Evolutionary conservation across 441 rosid species (phyloP).

Genomic region (Populus hybrid): DNA sequence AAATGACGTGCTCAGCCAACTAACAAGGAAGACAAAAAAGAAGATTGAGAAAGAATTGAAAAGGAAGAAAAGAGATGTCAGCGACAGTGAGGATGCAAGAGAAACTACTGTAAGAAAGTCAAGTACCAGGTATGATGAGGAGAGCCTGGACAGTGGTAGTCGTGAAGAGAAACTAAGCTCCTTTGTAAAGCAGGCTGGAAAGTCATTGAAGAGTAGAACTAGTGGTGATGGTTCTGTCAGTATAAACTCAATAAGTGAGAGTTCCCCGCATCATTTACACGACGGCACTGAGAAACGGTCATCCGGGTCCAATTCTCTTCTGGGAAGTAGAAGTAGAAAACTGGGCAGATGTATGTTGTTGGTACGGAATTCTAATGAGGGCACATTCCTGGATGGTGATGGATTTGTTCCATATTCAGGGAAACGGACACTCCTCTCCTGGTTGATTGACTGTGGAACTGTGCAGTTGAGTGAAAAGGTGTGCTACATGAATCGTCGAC

Average conservation of each 20-base stretch:
- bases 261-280: constrained; percentile 24
- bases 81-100: constrained; percentile 42
- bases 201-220: constrained; percentile 43
- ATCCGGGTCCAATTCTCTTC: constrained; percentile 47
- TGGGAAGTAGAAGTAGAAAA: constrained; percentile 72
- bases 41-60: constrained; percentile 71
- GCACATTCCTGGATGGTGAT: constrained; percentile 53
- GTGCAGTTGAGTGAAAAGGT: constrained; percentile 87
- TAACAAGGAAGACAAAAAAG: constrained; percentile 84
- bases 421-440: constrained; percentile 78
- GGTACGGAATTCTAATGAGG: constrained; percentile 66
- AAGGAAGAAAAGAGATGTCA: constrained; percentile 53
- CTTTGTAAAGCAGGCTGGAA: constrained; percentile 51
- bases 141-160: constrained; percentile 55
- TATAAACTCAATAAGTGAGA: constrained; percentile 38
- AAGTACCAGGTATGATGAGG: constrained; percentile 46
- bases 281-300: constrained; percentile 36
- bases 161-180: constrained; percentile 74
- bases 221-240: constrained; percentile 35
- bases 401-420: constrained; percentile 83
- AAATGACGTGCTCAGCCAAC: constrained; percentile 73
- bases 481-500: constrained; percentile 76
- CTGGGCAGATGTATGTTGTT: constrained; percentile 82
- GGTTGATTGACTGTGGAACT: constrained; percentile 82
- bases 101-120: constrained; percentile 40